Evolutionary conservation across 768 basidiomycete species (phyloP).

Genomic region (Boletus coccyginus): DNA sequence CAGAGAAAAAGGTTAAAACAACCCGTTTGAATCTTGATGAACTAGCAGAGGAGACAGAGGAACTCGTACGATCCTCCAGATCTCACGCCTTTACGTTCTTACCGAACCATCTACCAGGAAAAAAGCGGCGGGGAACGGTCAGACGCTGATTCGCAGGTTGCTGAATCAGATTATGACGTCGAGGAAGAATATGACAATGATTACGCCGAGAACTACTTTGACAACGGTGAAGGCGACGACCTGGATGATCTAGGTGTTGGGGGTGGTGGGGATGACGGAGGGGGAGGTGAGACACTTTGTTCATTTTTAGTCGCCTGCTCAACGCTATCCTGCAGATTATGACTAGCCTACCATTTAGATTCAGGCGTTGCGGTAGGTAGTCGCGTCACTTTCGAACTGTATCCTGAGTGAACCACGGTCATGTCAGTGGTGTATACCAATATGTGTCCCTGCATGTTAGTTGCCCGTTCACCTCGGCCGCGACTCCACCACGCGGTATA

Average conservation of each 20-base stretch:
- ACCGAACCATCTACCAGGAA: constrained; percentile 39
- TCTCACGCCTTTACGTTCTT: neutral
- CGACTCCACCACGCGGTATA: neutral
- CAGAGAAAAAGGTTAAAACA: constrained; percentile 34
- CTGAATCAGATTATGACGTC: constrained; percentile 76
- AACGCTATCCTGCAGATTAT: constrained; percentile 16
- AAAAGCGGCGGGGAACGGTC: constrained; percentile 72
- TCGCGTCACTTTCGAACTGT: neutral
- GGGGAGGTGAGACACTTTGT: constrained; percentile 41
- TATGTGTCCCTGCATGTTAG: neutral
- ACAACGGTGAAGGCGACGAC: constrained; percentile 84
- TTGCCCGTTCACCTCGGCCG: neutral
- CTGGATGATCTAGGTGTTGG: constrained; percentile 74
- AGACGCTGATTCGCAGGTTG: constrained; percentile 62
- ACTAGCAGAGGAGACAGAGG: constrained; percentile 62
- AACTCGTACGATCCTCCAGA: constrained; percentile 38
- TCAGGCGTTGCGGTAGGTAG: constrained; percentile 4
- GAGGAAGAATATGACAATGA: constrained; percentile 92
- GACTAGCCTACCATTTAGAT: constrained; percentile 19
- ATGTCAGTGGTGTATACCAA: neutral
- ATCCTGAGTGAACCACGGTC: neutral
- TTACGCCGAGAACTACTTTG: constrained; percentile 89
- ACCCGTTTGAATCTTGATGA: constrained; percentile 63
- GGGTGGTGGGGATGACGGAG: constrained; percentile 62
- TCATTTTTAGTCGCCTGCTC: neutral